A percentile compares a stretch with the other conserved stretches of the same genome.
phyloP scores from a whole-genome alignment of 495 filamentous ascomycete species.

The Penicillium odoratum region DNA sequence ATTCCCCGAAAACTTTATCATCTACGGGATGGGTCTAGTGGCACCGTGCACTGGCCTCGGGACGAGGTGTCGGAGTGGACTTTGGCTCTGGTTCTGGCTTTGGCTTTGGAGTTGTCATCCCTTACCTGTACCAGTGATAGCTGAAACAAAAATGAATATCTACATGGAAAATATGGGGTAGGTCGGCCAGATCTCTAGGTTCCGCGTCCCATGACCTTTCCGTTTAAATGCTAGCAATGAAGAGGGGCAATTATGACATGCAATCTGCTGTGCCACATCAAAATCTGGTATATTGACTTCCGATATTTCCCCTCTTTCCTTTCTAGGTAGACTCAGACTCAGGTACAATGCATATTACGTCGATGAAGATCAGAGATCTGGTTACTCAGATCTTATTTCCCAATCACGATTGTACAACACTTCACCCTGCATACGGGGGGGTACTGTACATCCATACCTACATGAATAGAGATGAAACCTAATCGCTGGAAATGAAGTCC shows the following conservation, averaged over 20 bases:
- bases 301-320: neutral
- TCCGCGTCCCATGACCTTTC: too few relatives aligned
- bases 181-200: too few relatives aligned
- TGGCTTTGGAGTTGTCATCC: neutral
- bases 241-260: neutral
- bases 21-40: too few relatives aligned
- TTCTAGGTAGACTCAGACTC: neutral
- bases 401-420: too few relatives aligned
- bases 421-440: too few relatives aligned
- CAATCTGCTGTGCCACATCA: neutral
- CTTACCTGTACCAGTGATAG: neutral
- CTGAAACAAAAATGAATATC: neutral
- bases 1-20: conserved; percentile 15
- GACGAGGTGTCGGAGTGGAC: too few relatives aligned
- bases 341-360: conserved; percentile 1
- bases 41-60: neutral
- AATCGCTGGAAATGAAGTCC: neutral
- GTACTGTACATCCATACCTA: too few relatives aligned
- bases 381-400: neutral
- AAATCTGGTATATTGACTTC: neutral
- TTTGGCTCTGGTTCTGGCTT: too few relatives aligned
- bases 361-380: neutral
- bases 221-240: too few relatives aligned
- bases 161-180: neutral
- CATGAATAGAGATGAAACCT: neutral